Conservation (phyloP, 352 stramenopile genomes). For the Phytopythium montanum region DNA sequence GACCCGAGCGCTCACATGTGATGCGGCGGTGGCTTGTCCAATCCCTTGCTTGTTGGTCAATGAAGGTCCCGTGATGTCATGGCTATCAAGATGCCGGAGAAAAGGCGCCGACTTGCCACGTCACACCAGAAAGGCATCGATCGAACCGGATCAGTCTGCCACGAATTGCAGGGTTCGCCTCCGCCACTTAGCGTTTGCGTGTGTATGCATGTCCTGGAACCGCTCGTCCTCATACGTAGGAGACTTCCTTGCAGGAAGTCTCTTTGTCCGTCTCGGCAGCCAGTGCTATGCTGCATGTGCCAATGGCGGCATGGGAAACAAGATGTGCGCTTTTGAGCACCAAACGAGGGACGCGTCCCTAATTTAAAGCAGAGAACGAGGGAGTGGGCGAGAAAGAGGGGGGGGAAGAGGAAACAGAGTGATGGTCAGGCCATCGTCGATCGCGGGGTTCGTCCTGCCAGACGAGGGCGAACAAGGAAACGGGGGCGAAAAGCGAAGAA, state of each 20-base stretch:
- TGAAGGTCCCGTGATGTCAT: background rate
- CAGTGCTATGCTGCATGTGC: too few species aligned
- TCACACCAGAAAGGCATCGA: background rate
- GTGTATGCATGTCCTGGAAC: too few species aligned
- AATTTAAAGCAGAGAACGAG: background rate
- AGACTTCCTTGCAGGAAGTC: too few species aligned
- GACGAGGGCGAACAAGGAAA: constrained; percentile 4
- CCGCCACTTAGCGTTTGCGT: too few species aligned
- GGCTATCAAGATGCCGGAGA: too few species aligned
- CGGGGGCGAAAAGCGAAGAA: constrained; percentile 5
- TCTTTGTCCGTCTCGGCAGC: too few species aligned
- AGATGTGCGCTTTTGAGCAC: background rate
- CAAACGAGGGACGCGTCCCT: background rate
- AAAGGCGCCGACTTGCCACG: background rate
- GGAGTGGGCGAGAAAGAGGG: background rate
- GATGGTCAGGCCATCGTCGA: constrained; percentile 9
- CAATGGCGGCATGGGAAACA: too few species aligned
- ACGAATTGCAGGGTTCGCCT: too few species aligned
- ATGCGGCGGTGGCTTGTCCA: background rate
- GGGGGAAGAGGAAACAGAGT: constrained; percentile 1
- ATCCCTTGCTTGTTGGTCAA: background rate
- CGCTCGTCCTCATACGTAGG: background rate
- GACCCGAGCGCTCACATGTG: background rate
- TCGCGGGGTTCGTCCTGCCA: background rate
- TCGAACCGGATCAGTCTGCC: background rate